A percentile compares a stretch with the other conserved stretches of the same genome.
Conservation (phyloP, 768 basidiomycete species). For the Xerocomellus intermedius region DNA sequence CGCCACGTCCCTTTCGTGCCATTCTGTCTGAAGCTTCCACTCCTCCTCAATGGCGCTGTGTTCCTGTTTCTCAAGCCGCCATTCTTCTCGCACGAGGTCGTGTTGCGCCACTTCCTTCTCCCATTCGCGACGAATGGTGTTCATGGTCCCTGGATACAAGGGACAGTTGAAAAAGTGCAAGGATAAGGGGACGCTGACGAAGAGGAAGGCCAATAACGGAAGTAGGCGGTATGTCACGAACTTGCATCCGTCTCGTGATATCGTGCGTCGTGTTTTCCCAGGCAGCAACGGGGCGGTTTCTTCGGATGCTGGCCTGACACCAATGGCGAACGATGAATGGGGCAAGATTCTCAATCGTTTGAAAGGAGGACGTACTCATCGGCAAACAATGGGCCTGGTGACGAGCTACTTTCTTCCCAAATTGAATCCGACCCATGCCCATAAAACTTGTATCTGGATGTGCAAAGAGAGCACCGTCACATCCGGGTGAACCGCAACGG, state of each 20-base stretch:
- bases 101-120: slow-evolving; percentile 1
- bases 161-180: slow-evolving; percentile 11
- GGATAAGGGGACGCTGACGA: neutral
- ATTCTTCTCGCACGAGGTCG: neutral
- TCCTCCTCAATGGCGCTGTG: neutral
- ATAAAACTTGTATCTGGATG: too few species aligned
- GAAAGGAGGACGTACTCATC: neutral
- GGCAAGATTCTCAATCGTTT: neutral
- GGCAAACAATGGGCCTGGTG: neutral
- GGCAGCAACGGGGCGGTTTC: slow-evolving; percentile 10
- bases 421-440: too few species aligned
- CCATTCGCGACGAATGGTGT: slow-evolving; percentile 10
- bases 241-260: neutral
- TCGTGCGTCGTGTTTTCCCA: neutral
- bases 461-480: neutral
- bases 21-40: slow-evolving; percentile 14
- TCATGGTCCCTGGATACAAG: slow-evolving; percentile 10
- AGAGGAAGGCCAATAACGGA: neutral
- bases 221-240: neutral
- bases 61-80: slow-evolving; percentile 6
- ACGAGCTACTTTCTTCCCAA: neutral
- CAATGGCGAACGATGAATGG: too few species aligned
- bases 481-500: neutral
- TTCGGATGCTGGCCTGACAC: neutral
- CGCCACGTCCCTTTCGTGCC: slow-evolving; percentile 11